Conservation (phyloP, 257 asterid species). For the Jacaranda mimosifolia region DNA sequence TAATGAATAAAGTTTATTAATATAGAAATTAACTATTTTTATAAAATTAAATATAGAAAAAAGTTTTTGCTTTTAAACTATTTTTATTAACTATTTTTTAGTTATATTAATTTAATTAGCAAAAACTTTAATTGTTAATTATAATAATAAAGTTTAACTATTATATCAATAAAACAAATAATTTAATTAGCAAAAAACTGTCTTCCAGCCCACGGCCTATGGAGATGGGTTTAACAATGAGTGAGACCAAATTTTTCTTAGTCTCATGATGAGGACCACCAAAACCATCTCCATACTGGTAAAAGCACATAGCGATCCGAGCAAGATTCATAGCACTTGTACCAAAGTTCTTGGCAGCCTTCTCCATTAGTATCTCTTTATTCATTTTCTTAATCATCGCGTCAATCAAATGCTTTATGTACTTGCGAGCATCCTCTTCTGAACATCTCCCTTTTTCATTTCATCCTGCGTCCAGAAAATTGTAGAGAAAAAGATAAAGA, state of each 20-base stretch:
- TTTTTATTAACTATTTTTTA: too few species aligned
- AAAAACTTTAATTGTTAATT: too few species aligned
- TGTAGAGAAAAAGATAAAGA: background rate
- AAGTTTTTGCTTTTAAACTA: too few species aligned
- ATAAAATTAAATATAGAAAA: too few species aligned
- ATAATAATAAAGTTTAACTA: too few species aligned
- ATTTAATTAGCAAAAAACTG: too few species aligned
- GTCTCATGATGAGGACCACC: conserved; percentile 52
- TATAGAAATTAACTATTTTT: too few species aligned
- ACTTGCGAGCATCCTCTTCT: conserved; percentile 53
- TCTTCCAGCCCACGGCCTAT: conserved; percentile 7
- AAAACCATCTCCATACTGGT: conserved; percentile 61
- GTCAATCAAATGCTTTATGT: conserved; percentile 38
- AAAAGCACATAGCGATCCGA: conserved; percentile 46
- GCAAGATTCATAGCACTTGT: conserved; percentile 52
- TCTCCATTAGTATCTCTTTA: conserved; percentile 43
- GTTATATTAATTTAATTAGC: too few species aligned
- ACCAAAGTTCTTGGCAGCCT: conserved; percentile 33
- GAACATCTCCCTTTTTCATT: conserved; percentile 54
- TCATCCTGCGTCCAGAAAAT: conserved; percentile 44
- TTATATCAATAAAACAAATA: background rate
- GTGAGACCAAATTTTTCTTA: conserved; percentile 45
- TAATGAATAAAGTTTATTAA: too few species aligned
- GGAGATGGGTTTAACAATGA: conserved; percentile 48
- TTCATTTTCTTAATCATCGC: conserved; percentile 50